Evolutionary conservation across 2,329 filamentous ascomycete species (phyloP), one percentile per base, ranked within the genome.

Genomic region (Ilyonectria mors-panacis): DNA sequence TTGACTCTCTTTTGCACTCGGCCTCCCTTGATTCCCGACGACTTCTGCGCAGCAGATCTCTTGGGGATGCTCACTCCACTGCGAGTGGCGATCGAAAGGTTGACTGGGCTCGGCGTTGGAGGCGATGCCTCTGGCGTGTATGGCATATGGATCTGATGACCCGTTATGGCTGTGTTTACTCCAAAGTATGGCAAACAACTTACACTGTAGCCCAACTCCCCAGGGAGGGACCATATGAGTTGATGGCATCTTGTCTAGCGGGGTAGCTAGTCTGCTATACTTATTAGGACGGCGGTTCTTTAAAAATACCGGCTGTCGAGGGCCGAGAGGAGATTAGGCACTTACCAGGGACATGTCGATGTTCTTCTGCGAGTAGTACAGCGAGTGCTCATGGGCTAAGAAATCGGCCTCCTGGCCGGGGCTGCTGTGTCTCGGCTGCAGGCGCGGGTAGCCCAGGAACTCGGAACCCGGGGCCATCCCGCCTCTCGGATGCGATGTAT

Each of bases 81-180:
- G 17, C 82, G 81, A 33, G 80, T 82, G 42, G 75, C 79, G 58
- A 83, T 80, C 7, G 78, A 70, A 19, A 72, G 71, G 9, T 53
- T 66, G 28, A 33, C 55, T 21, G 56, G 59, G 30, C 65, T 72
- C 3, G 70, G 61, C 3, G 84, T 85, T 15, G 83, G 82, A 2
- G 87, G 86, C 35, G 87, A 88, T 59, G 83, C 85, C 30, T 85
- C 85, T 0, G 86, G 86, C 7, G 86, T 88, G 50, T 73, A 77
- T 6, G 71, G 73, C 6, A 56, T 33, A 50, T 63, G 71, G 26
- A 61, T 28, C 73, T 77, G 42, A 19, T 13, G 19, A 44, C 5
- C 21, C 33, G 65, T 70, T 61, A 63, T 47, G 56, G 64, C 17
- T n/a, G 56, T 26, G 6, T 42, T 26, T 9, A 6, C 7, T n/a